Evolutionary conservation across 2,329 filamentous ascomycete genomes (phyloP).

Genomic region (Capronia epimyces): DNA sequence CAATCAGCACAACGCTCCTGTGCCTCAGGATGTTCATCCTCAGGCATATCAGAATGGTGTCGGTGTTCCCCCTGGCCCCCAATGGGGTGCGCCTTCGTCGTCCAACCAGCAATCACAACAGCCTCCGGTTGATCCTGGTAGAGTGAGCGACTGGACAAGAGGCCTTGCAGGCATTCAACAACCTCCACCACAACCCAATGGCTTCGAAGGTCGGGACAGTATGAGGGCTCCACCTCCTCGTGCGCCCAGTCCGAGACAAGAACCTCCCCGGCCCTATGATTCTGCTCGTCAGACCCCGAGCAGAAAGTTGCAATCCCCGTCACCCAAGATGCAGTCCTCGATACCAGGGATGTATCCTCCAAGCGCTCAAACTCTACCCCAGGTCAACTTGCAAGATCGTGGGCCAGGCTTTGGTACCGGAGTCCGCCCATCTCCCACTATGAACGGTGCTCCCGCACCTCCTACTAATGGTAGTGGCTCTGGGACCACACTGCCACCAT

Average conservation of each 20-base stretch:
- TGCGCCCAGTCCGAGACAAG: constrained; percentile 70
- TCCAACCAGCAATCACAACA: constrained; percentile 33
- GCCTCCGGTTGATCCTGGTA: constrained; percentile 51
- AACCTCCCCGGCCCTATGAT: constrained; percentile 65
- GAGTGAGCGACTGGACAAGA: constrained; percentile 56
- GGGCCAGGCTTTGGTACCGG: constrained; percentile 39
- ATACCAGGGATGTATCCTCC: constrained; percentile 48
- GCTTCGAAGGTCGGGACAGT: constrained; percentile 74
- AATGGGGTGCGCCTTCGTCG: constrained; percentile 74
- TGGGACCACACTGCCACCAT: constrained; percentile 60
- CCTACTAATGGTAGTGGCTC: constrained; percentile 53
- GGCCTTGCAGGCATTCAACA: constrained; percentile 73
- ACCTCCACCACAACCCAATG: constrained; percentile 57
- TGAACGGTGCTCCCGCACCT: constrained; percentile 49
- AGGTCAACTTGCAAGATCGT: constrained; percentile 44
- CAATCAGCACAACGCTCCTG: constrained; percentile 70
- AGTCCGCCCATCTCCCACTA: constrained; percentile 44
- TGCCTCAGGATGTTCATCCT: constrained; percentile 92
- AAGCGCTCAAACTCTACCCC: constrained; percentile 46
- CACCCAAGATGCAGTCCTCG: constrained; percentile 54
- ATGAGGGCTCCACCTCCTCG: constrained; percentile 64
- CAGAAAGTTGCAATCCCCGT: constrained; percentile 52
- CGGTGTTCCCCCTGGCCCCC: constrained; percentile 75
- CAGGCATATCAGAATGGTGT: constrained; percentile 86
- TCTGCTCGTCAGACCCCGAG: constrained; percentile 49